Evolutionary conservation across 2,329 filamentous ascomycete species (phyloP).

Genomic region (Xylariaceae sp.): DNA sequence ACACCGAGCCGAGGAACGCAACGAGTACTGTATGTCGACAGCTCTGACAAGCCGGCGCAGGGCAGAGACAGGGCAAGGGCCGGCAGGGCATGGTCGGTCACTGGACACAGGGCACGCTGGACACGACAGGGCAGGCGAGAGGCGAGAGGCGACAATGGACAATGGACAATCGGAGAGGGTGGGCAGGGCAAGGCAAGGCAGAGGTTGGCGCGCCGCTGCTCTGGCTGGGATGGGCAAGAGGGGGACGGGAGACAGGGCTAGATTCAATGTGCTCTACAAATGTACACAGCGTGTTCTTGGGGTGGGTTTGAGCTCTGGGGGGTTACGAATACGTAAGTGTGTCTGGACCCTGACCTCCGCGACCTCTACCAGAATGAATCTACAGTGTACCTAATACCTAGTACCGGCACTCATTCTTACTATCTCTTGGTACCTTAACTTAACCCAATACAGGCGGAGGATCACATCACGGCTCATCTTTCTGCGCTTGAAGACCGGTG

Average conservation of each 20-base stretch:
- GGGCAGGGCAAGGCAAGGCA: conserved; percentile 1
- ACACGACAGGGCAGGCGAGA: conserved; percentile 8
- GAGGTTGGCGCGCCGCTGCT: background rate
- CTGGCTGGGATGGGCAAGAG: background rate
- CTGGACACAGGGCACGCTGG: conserved; percentile 8
- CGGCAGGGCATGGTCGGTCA: conserved; percentile 4
- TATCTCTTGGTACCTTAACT: too few species aligned
- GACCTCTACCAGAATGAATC: too few species aligned
- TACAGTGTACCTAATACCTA: too few species aligned
- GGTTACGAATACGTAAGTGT: too few species aligned
- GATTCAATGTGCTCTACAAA: background rate
- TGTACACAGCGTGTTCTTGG: background rate
- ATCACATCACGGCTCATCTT: too few species aligned
- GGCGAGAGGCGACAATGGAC: background rate
- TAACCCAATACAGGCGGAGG: too few species aligned
- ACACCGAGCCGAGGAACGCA: conserved; percentile 5
- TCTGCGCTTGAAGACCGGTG: too few species aligned
- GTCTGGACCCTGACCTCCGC: too few species aligned
- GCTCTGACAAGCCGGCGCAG: conserved; percentile 1
- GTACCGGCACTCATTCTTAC: too few species aligned
- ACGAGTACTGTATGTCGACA: too few species aligned
- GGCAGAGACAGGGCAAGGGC: conserved; percentile 10
- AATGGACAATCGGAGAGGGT: background rate
- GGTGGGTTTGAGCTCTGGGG: background rate
- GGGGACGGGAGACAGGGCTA: background rate